Base-by-base conservation (phyloP, 2,329 filamentous ascomycete species). In the Colletotrichum brevisporum region DNA sequence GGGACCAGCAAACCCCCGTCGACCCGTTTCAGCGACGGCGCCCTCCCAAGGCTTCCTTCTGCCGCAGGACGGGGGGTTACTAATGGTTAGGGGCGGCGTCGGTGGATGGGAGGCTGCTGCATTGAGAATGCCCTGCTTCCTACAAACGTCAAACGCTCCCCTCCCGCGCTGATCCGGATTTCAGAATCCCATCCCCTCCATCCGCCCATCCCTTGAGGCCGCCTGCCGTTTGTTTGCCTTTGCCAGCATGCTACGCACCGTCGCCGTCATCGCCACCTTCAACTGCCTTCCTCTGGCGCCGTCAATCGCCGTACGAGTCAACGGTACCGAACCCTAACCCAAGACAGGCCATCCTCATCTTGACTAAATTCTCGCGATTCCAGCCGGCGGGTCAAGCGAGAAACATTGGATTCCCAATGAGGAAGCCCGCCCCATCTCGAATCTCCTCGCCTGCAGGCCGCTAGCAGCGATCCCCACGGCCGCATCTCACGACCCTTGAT, bases 331-430 rank as follows among this genome's bases (percentile, higher is more conserved):
- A 50, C 26, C 24, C 47, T 12, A 54, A 13, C 21, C 45, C 43
- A 21, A 59, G 26, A 18, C 16, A 53, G 26, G 55, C 39, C 55
- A 60, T 21, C 41, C 36, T 66, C 55, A 56, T 55, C 43, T 66
- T 45, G 62, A 36, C 43, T 52, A 21, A 60, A 45, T 51, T 51
- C 43, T 55, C 61, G 55, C 66, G 54, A 52, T 60, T 54, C 56
- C 50, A 47, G 26, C 55, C 41, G n/a, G 55, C 50, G n/a, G 26
- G n/a, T 21, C 66, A 60, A 66, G 50, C 66, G 66, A 69, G 66
- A 66, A 66, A 69, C 66, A 69, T 60, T 66, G 61, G 36, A 60
- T 55, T 69, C 66, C 62, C 43, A 66, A 66, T 26, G n/a, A 15
- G 66, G 66, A 59, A 66, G 55, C n/a, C 54, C n/a, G 66, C 66